These are phyloP conservation scores for Guillardia theta DNA, from an alignment of 78 protist species.

Conservation along the genomic window DNA sequence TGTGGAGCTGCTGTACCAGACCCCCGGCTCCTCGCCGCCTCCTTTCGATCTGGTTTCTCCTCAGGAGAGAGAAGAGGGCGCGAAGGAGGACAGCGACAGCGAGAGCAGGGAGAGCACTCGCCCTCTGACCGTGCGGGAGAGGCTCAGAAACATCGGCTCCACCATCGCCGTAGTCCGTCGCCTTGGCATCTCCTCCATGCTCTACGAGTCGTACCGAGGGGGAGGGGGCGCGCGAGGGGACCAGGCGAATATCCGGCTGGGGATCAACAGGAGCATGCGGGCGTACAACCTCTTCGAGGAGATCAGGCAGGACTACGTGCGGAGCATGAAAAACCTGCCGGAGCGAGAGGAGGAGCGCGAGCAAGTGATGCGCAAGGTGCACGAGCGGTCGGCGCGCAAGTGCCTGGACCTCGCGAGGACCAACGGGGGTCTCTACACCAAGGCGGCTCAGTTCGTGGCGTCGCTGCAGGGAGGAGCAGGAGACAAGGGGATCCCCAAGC, in stretches of 20 bases:
- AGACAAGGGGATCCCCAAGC: conserved; percentile 10
- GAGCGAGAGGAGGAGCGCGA: background rate
- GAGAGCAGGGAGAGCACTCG: background rate
- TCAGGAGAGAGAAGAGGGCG: background rate
- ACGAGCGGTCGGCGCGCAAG: background rate
- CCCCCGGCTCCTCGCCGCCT: background rate
- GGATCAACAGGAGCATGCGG: background rate
- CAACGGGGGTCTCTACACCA: background rate
- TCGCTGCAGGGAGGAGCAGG: conserved; percentile 36
- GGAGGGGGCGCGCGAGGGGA: no score
- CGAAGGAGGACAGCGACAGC: background rate
- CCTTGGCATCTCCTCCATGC: no score
- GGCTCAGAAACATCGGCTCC: no score
- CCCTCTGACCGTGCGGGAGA: background rate
- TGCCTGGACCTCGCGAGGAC: conserved; percentile 1
- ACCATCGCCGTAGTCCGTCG: no score
- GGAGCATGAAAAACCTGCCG: background rate
- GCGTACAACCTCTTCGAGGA: conserved; percentile 31
- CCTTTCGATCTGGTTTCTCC: background rate
- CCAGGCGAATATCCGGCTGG: background rate
- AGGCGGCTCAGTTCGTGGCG: conserved; percentile 20
- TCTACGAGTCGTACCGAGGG: no score
- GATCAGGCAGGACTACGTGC: conserved; percentile 15
- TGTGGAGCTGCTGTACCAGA: no score
- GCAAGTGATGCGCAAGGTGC: background rate